Percentiles rank a stretch among this genome's conserved stretches.
Evolutionary conservation across 2,329 filamentous ascomycete species (phyloP).

Genomic region (Phaeosphaeriaceae sp.): DNA sequence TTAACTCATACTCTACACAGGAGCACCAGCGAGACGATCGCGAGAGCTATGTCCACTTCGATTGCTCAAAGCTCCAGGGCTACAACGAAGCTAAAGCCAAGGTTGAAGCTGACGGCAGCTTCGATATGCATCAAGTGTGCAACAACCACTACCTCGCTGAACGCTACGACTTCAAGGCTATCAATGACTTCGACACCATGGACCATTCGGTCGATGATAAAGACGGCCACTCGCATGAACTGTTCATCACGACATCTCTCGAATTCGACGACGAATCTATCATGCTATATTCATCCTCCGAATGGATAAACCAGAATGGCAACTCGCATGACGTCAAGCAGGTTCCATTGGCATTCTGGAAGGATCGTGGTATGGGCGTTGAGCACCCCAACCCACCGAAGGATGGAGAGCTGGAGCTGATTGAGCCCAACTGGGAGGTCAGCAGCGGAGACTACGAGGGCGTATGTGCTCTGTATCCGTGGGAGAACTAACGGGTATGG

Average conservation of each 20-base stretch:
- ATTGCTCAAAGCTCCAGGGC: neutral
- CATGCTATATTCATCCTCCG: constrained; percentile 4
- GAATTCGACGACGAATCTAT: constrained; percentile 10
- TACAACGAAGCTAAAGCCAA: constrained; percentile 3
- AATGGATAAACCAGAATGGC: neutral
- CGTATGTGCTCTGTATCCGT: neutral
- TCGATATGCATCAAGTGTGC: constrained; percentile 5
- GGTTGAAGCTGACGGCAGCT: neutral
- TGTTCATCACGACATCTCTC: constrained; percentile 2
- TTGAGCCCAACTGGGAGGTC: constrained; percentile 3
- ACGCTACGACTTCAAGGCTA: constrained; percentile 1
- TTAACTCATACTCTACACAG: too few relatives aligned
- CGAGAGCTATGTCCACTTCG: neutral
- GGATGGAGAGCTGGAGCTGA: constrained; percentile 3
- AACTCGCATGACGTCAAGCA: constrained; percentile 2
- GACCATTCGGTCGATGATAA: constrained; percentile 1
- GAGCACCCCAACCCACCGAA: neutral
- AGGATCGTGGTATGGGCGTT: neutral
- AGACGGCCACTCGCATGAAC: neutral
- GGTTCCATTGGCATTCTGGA: constrained; percentile 4
- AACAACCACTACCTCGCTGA: constrained; percentile 3
- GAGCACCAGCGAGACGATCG: constrained; percentile 4
- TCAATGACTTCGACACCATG: constrained; percentile 2
- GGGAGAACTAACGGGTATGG: neutral
- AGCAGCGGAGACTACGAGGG: constrained; percentile 3